Evolutionary conservation across 2,329 filamentous ascomycete species (phyloP).

Genomic region (Chalara sp.): DNA sequence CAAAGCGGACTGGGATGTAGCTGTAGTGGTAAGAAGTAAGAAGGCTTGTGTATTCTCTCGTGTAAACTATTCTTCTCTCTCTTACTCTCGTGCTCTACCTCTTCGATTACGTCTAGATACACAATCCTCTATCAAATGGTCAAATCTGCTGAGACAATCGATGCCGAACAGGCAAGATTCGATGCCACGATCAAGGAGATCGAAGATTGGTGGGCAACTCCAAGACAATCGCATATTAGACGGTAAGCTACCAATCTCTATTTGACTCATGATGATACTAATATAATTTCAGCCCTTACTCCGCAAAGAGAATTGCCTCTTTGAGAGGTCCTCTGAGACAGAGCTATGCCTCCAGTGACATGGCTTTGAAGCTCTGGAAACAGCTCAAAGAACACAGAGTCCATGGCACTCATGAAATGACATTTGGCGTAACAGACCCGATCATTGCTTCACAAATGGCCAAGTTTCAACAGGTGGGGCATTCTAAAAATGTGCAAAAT

Average conservation of each 20-base stretch:
- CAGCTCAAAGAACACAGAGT: conserved; percentile 28
- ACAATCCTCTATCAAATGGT: conserved; percentile 9
- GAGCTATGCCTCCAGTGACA: conserved; percentile 24
- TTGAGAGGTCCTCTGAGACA: conserved; percentile 25
- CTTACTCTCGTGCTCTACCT: no score
- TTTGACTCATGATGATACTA: neutral
- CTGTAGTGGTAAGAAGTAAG: no score
- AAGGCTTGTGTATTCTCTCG: no score
- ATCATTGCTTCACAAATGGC: conserved; percentile 30
- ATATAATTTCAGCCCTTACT: conserved; percentile 25
- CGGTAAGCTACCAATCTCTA: conserved; percentile 8
- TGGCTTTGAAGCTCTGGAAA: conserved; percentile 32
- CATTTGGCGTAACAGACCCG: conserved; percentile 33
- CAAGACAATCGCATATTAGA: conserved; percentile 23
- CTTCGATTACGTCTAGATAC: no score
- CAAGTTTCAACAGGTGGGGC: conserved; percentile 24
- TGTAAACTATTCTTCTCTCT: no score
- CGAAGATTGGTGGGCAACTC: conserved; percentile 28
- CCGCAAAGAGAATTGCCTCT: conserved; percentile 28
- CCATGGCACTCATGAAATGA: conserved; percentile 30
- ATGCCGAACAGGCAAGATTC: conserved; percentile 26
- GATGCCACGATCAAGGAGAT: conserved; percentile 27
- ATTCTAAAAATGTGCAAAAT: no score
- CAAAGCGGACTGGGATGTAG: no score
- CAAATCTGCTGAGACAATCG: conserved; percentile 12